Evolutionary conservation across 176 grass and related monocot genomes (phyloP).

Genomic region (Carex littledalei): DNA sequence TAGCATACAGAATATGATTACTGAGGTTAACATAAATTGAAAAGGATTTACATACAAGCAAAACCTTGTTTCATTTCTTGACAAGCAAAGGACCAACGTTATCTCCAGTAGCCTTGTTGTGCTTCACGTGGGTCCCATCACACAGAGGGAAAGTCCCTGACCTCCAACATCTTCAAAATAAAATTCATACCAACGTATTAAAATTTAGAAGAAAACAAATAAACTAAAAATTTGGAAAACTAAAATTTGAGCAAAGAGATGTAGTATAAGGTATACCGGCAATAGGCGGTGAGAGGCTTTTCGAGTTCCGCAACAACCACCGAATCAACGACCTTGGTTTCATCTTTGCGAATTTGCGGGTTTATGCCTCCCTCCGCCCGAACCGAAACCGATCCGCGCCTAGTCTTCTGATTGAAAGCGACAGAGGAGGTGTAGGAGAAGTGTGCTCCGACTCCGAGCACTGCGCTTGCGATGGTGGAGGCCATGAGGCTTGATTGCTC

Average conservation of each 20-base stretch:
- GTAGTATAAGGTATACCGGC: conserved; percentile 36
- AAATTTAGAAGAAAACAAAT: not conserved
- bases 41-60: not conserved
- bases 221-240: not conserved
- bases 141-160: conserved; percentile 92
- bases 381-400: conserved; percentile 29
- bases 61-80: conserved; percentile 49
- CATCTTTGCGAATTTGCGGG: conserved; percentile 71
- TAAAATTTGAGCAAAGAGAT: not conserved
- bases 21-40: not conserved
- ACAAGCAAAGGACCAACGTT: conserved; percentile 85
- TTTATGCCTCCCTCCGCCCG: conserved; percentile 84
- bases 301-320: conserved; percentile 58
- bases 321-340: conserved; percentile 88
- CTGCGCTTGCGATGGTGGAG: conserved; percentile 24
- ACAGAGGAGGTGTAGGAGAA: conserved; percentile 16
- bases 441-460: conserved; percentile 39
- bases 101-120: conserved; percentile 94
- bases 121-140: conserved; percentile 84
- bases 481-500: conserved; percentile 33
- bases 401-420: not conserved
- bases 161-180: conserved; percentile 69
- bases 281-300: conserved; percentile 87
- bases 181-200: not conserved
- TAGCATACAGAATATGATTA: conserved; percentile 2